Percentiles rank a stretch among this genome's conserved stretches.
Evolutionary conservation across 2,329 filamentous ascomycete species (phyloP).

Genomic region (Apiospora sp.): DNA sequence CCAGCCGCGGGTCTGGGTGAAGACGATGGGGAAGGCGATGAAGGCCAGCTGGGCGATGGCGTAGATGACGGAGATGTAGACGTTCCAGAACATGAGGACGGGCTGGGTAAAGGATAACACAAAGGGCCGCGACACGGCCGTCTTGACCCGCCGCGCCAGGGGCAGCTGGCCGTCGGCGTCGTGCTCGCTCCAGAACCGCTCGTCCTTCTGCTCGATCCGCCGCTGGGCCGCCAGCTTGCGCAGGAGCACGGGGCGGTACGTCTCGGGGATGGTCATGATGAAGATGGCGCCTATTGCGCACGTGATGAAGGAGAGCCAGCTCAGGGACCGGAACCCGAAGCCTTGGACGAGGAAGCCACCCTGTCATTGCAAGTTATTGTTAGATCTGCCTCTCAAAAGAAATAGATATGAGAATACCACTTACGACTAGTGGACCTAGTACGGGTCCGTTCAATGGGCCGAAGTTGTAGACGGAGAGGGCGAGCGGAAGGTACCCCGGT

Average conservation of each 20-base stretch:
- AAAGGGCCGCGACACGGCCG: slow-evolving; percentile 67
- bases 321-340: slow-evolving; percentile 70
- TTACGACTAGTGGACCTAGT: slow-evolving; percentile 28
- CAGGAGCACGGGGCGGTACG: slow-evolving; percentile 62
- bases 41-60: slow-evolving; percentile 72
- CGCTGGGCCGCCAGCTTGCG: slow-evolving; percentile 55
- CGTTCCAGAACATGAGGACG: slow-evolving; percentile 59
- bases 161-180: slow-evolving; percentile 66
- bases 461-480: slow-evolving; percentile 68
- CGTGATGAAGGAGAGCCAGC: slow-evolving; percentile 66
- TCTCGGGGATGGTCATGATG: slow-evolving; percentile 59
- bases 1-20: slow-evolving; percentile 65
- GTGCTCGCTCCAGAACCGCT: slow-evolving; percentile 63
- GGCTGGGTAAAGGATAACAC: slow-evolving; percentile 69
- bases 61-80: slow-evolving; percentile 71
- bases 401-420: no score
- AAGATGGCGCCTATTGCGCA: slow-evolving; percentile 58
- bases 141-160: slow-evolving; percentile 61
- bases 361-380: no score
- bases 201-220: slow-evolving; percentile 58
- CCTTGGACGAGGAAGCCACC: slow-evolving; percentile 67
- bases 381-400: no score
- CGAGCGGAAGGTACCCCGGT: slow-evolving; percentile 68
- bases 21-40: slow-evolving; percentile 70
- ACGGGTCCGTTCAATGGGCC: slow-evolving; percentile 68